Percentiles rank a stretch among this genome's conserved stretches.
Conservation (phyloP, 352 stramenopile species). For the Blastocystis sp. region DNA sequence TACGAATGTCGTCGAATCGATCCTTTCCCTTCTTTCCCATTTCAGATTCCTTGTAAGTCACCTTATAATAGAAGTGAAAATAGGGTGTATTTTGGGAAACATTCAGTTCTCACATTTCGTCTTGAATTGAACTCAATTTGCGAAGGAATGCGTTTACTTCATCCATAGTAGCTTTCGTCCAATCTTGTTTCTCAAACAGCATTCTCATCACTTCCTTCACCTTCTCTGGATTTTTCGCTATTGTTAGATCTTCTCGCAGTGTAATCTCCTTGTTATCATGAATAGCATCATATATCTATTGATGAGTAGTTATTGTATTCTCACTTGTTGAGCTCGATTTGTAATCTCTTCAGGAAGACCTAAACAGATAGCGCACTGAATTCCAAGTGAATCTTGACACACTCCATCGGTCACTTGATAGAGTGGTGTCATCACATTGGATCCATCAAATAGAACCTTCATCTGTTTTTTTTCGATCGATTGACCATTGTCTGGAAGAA, state of each 20-base stretch:
- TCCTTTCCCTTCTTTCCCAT: conserved; percentile 47
- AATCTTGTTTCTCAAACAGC: conserved; percentile 43
- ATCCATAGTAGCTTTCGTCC: conserved; percentile 14
- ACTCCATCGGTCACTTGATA: conserved; percentile 32
- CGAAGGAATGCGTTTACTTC: neutral
- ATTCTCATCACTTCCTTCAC: neutral
- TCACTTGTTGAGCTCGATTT: conserved; percentile 21
- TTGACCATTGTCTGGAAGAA: neutral
- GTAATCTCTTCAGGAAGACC: neutral
- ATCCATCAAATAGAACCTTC: conserved; percentile 24
- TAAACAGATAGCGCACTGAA: neutral
- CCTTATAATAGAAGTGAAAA: neutral
- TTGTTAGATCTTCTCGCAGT: neutral
- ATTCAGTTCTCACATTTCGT: neutral
- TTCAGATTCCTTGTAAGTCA: neutral
- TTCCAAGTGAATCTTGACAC: conserved; percentile 49
- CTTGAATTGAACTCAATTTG: neutral
- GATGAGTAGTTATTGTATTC: neutral
- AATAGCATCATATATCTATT: conserved; percentile 43
- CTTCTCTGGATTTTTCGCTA: neutral
- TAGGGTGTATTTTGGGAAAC: neutral
- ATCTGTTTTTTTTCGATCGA: conserved; percentile 18
- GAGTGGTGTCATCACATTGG: neutral
- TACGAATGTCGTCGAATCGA: neutral
- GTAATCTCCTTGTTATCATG: conserved; percentile 13